Conservation (phyloP, 306 rosid species). For the Corylus heterophylla region DNA sequence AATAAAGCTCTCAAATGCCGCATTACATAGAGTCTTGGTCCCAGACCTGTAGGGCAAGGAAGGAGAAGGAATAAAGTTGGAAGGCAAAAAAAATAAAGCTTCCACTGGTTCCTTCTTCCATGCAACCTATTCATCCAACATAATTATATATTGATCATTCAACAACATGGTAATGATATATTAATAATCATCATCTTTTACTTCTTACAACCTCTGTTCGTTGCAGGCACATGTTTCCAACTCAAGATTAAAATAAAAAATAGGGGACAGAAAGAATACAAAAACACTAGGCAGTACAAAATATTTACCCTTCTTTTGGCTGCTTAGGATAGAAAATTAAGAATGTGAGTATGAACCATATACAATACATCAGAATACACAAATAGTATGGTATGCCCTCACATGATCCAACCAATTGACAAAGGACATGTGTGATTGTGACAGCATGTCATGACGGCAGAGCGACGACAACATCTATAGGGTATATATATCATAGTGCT, state of each 20-base stretch:
- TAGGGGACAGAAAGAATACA: neutral
- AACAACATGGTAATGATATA: constrained; percentile 65
- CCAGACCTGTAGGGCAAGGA: constrained; percentile 59
- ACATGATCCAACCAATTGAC: constrained; percentile 25
- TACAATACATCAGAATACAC: constrained; percentile 8
- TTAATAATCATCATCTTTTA: constrained; percentile 82
- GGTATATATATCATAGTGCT: constrained; percentile 23
- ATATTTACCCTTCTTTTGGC: constrained; percentile 13
- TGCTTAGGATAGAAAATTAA: constrained; percentile 31
- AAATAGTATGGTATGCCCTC: constrained; percentile 21
- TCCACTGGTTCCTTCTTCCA: constrained; percentile 58
- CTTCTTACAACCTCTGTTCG: constrained; percentile 54
- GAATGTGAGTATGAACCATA: neutral
- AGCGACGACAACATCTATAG: constrained; percentile 14
- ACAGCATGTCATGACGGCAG: constrained; percentile 39
- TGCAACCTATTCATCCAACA: constrained; percentile 56
- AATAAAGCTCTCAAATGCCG: constrained; percentile 38
- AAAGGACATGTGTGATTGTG: constrained; percentile 25
- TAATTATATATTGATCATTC: constrained; percentile 64
- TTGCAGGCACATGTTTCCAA: constrained; percentile 61
- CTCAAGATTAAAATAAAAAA: constrained; percentile 31
- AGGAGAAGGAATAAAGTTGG: constrained; percentile 78
- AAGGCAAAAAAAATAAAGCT: constrained; percentile 42
- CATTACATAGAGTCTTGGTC: constrained; percentile 54
- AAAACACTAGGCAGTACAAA: constrained; percentile 13